Base-by-base conservation (phyloP, 441 rosid genomes). In the Pelargonium cotyledonis region DNA sequence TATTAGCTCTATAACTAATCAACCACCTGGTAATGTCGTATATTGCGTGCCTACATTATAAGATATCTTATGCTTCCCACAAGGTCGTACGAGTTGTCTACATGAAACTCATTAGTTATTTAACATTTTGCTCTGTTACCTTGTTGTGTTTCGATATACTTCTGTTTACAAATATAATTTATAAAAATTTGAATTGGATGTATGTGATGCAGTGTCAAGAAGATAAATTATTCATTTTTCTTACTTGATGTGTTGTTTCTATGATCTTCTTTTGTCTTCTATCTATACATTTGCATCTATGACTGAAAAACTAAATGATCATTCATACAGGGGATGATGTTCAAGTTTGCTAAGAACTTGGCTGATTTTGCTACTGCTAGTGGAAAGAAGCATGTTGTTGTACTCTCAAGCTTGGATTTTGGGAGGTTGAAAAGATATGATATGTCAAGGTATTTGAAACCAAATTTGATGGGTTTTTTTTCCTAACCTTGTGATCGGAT, bases 341-440 rank as follows among this genome's bases (percentile, higher is more conserved):
- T 85, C 69, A 88, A 85, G 58, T 89, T 85, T 83, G 92, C 92
- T 31, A 87, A 82, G 77, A 82, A 87, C 79, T 68, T 91, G 76
- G 96, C 95, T 4, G 77, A 89, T 66, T 91, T 84, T 85, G 94
- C 96, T 80, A 84, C 74, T 74, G 63, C 90, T 47, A 87, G 80
- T 72, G 90, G 96, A 75, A 94, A 81, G 83, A 85, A 88, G 75
- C 86, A 88, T 67, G 85, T 85, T 9, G 71, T 86, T 67, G 77
- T 89, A 72, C 88, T 94, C 63, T 91, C 97, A 12, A 81, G 92
- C 84, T 83, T 94, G 72, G 99, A 94, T 72, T 94, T 94, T 83
- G 89, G 89, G 67, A 88, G 84, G 80, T 89, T 86, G 91, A 88
- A 83, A 79, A 87, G 72, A 79, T 85, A 89, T 80, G 99, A 94